Conservation (phyloP, 129 eudicot species). For the Apium graveolens region DNA sequence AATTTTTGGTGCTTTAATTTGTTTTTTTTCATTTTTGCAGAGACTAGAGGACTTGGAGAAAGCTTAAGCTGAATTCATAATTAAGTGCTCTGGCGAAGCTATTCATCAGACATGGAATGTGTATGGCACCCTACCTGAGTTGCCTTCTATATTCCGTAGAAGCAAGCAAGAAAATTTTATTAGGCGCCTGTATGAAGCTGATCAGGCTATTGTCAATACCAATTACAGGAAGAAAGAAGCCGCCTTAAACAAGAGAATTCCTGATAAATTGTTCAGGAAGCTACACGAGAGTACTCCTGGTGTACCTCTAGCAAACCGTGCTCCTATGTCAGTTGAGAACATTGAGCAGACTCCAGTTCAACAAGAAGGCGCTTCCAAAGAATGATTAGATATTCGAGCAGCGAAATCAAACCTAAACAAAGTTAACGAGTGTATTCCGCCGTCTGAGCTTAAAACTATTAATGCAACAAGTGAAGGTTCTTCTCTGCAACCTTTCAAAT, state of each 20-base stretch:
- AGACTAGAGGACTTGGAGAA: conserved; percentile 40
- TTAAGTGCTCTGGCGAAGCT: conserved; percentile 46
- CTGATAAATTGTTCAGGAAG: too few species aligned
- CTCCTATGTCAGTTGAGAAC: too few species aligned
- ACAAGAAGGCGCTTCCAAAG: not conserved
- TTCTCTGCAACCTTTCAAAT: conserved; percentile 48
- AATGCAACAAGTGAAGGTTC: conserved; percentile 14
- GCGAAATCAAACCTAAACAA: not conserved
- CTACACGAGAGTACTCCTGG: too few species aligned
- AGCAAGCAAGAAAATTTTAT: too few species aligned
- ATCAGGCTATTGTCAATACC: too few species aligned
- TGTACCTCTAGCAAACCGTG: too few species aligned
- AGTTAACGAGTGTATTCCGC: not conserved
- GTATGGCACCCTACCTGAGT: too few species aligned
- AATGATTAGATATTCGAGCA: not conserved
- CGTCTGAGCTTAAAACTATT: conserved; percentile 1
- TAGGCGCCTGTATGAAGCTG: too few species aligned
- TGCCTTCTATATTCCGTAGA: too few species aligned
- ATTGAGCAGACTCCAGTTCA: too few species aligned
- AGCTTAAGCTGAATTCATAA: conserved; percentile 46
- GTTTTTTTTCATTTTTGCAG: conserved; percentile 14
- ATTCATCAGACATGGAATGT: too few species aligned
- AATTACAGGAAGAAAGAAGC: not conserved
- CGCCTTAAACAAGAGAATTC: too few species aligned
- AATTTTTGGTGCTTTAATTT: not conserved